Conservation (phyloP, 1,284 basidiomycete genomes). For the Apiotrichum gracile region DNA sequence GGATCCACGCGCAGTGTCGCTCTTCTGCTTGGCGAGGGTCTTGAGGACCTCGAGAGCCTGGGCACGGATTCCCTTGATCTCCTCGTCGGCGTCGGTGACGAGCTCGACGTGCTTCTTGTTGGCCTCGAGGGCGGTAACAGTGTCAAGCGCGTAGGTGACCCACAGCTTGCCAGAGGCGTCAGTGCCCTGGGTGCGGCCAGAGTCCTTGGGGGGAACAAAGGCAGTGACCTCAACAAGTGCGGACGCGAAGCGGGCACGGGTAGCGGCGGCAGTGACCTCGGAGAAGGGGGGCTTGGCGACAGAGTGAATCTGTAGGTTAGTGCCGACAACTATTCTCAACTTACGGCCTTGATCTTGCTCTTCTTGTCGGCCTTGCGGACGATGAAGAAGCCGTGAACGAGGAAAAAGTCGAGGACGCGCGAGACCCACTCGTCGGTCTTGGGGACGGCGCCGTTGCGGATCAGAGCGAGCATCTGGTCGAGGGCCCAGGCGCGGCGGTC, state of each 20-base stretch:
- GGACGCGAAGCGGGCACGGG: constrained; percentile 13
- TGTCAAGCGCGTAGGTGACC: constrained; percentile 63
- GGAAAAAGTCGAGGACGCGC: constrained; percentile 71
- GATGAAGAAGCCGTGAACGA: constrained; percentile 73
- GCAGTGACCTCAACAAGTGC: constrained; percentile 56
- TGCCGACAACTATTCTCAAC: constrained; percentile 45
- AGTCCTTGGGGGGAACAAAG: constrained; percentile 39
- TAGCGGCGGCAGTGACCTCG: constrained; percentile 57
- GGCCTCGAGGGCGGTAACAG: constrained; percentile 56
- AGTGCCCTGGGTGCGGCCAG: constrained; percentile 52
- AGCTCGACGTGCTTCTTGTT: constrained; percentile 66
- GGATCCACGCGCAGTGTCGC: constrained; percentile 56
- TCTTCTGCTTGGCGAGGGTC: constrained; percentile 51
- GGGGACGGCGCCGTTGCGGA: constrained; percentile 73
- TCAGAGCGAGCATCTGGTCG: constrained; percentile 74
- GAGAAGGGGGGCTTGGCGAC: constrained; percentile 66
- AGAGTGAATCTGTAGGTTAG: constrained; percentile 54
- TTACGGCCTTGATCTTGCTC: constrained; percentile 48
- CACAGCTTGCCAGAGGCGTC: constrained; percentile 71
- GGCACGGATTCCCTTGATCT: constrained; percentile 52
- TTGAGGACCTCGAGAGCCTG: constrained; percentile 52
- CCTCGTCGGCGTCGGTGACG: constrained; percentile 57
- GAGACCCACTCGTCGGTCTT: constrained; percentile 74
- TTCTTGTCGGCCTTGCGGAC: constrained; percentile 68
- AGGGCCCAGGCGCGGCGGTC: constrained; percentile 60